These are phyloP conservation scores for Phytophthora pinifolia DNA, from an alignment of 352 stramenopile species.

Conservation along the genomic window DNA sequence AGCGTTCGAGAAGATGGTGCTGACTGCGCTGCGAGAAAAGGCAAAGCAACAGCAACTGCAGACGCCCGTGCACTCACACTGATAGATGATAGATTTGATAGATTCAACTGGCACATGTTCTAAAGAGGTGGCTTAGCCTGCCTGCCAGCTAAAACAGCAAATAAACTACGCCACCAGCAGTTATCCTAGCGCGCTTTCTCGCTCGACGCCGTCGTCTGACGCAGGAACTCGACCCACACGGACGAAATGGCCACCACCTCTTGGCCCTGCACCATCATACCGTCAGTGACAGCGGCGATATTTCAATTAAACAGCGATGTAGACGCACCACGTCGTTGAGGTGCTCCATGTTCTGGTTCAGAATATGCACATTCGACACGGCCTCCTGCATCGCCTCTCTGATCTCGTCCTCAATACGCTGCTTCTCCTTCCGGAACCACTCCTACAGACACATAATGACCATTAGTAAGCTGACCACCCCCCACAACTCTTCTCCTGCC, in stretches of 20 bases:
- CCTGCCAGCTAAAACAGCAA: constrained; percentile 6
- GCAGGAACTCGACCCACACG: constrained; percentile 71
- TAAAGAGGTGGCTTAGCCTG: constrained; percentile 14
- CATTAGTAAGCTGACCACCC: constrained; percentile 2
- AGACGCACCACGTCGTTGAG: constrained; percentile 74
- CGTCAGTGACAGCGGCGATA: background rate
- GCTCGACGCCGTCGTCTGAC: constrained; percentile 46
- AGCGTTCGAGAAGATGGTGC: constrained; percentile 54
- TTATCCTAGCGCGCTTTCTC: constrained; percentile 39
- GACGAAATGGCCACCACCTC: constrained; percentile 75
- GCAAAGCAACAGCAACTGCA: constrained; percentile 35
- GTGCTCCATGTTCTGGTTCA: constrained; percentile 82
- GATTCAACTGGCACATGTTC: constrained; percentile 14
- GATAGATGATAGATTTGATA: constrained; percentile 23
- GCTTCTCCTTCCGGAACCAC: constrained; percentile 68
- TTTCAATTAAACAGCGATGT: background rate
- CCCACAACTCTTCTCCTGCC: background rate
- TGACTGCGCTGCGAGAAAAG: constrained; percentile 45
- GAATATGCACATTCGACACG: constrained; percentile 79
- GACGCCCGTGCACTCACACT: constrained; percentile 14
- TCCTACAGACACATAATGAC: constrained; percentile 33
- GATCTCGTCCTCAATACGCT: constrained; percentile 71
- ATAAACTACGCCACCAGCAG: constrained; percentile 18
- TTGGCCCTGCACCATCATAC: constrained; percentile 41
- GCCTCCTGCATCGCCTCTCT: constrained; percentile 81